Conservation (phyloP, 805 yeast genomes). For the Zygosaccharomyces gambellarensis region DNA sequence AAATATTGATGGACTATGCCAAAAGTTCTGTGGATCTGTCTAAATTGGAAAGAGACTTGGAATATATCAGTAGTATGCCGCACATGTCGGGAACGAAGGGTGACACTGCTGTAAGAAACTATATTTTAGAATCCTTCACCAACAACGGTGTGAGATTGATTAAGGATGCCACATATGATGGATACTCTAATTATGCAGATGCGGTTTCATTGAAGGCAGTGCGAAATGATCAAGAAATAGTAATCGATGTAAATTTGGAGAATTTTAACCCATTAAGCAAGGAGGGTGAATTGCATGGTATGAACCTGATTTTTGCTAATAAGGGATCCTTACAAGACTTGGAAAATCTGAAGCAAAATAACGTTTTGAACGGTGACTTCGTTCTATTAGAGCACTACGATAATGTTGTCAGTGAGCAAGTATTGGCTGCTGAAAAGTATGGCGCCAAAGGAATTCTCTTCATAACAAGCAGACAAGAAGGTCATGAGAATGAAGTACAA, state of each 20-base stretch:
- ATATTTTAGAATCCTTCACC: conserved; percentile 53
- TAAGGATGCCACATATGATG: conserved; percentile 40
- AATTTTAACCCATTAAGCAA: conserved; percentile 70
- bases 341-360: conserved; percentile 35
- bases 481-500: conserved; percentile 33
- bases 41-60: conserved; percentile 58
- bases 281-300: conserved; percentile 47
- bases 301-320: conserved; percentile 57
- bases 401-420: conserved; percentile 45
- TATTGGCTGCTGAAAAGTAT: conserved; percentile 47
- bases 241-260: conserved; percentile 26
- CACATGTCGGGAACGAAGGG: conserved; percentile 88
- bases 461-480: conserved; percentile 43
- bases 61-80: conserved; percentile 74
- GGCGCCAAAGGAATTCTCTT: conserved; percentile 68
- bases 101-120: conserved; percentile 66
- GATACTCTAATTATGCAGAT: conserved; percentile 63
- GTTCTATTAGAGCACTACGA: conserved; percentile 62
- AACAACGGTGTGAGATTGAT: conserved; percentile 52
- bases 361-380: conserved; percentile 41
- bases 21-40: conserved; percentile 49
- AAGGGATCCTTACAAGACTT: conserved; percentile 61
- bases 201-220: conserved; percentile 29
- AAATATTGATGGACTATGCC: conserved; percentile 46
- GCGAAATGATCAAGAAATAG: conserved; percentile 25